These are phyloP conservation scores for Mycena crocata DNA, from an alignment of 768 basidiomycete genomes.

Conservation along the genomic window DNA sequence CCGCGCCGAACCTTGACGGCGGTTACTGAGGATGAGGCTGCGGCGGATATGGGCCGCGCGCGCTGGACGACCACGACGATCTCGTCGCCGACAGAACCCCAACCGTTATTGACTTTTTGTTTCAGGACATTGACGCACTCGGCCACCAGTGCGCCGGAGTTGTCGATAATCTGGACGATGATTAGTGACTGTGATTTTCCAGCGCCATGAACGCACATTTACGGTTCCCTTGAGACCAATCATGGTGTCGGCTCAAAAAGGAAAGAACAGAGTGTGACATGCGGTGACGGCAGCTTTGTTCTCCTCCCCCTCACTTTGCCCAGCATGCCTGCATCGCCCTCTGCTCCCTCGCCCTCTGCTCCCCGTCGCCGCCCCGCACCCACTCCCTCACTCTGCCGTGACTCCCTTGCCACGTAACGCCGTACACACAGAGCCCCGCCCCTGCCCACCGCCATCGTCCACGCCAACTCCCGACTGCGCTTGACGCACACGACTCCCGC, in stretches of 20 bases:
- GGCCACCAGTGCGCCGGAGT: slow-evolving; percentile 92
- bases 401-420: too few species aligned
- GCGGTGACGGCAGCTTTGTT: neutral
- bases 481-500: too few species aligned
- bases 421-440: too few species aligned
- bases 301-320: neutral
- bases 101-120: slow-evolving; percentile 95
- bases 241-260: slow-evolving; percentile 64
- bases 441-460: too few species aligned
- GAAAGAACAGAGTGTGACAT: neutral
- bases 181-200: slow-evolving; percentile 5
- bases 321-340: slow-evolving; percentile 73
- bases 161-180: slow-evolving; percentile 89
- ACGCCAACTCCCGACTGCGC: too few species aligned
- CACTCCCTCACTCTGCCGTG: too few species aligned
- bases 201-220: slow-evolving; percentile 65
- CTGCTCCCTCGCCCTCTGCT: too few species aligned
- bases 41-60: slow-evolving; percentile 83
- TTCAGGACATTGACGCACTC: slow-evolving; percentile 98
- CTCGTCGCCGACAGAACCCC: slow-evolving; percentile 94
- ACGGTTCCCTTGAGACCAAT: slow-evolving; percentile 95
- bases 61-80: slow-evolving; percentile 95
- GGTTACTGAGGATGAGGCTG: slow-evolving; percentile 74
- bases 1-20: slow-evolving; percentile 93
- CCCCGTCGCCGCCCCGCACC: too few species aligned